Evolutionary conservation across 2,329 filamentous ascomycete genomes (phyloP), one percentile per base, ranked within the genome.

Genomic region (Chrysosporium queenslandicum): DNA sequence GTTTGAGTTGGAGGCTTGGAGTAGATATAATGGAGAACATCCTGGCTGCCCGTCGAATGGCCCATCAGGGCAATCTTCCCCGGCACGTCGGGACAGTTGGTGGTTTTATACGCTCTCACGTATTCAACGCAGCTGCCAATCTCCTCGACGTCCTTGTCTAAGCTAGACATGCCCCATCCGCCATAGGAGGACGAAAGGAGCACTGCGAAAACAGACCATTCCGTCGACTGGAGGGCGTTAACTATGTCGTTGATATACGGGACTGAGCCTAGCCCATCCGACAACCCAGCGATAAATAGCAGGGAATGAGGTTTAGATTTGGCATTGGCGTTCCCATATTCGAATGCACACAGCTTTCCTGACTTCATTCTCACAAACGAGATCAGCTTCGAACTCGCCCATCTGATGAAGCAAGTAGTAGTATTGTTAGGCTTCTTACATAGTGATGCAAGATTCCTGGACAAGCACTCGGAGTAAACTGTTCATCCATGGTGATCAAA

Each of bases 1-100:
- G 68, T 57, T 30, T 60, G 45, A 12, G 65, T 58, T 5, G 68
- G 72, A 50, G 74, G 74, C 1, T 68, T 63, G 3, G 68, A 64
- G 55, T 69, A 66, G 1, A 83, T 63, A 58, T 86, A 86, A 59
- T 84, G 78, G 68, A 86, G 75, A 11, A 80, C 74, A 62, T 85
- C 82, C 64, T 86, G 83, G 59, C 79, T 84, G 0, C 83, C 83
- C 0, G 83, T 86, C 1, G 78, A 82, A 59, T 85, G 81, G 2
- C 83, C 83, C 78, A 86, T 81, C 12, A 86, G 64, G 23, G 83
- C 78, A n/a, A 86, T 65, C 50, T 80, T 81, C 1, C 71, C 72
- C 3, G 71, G 23, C 25, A 49, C 49, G 43, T 46, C 14, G 54
- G 60, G 1, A 59, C 53, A 34, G 29, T 55, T 40, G 9, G 23